Base-by-base conservation (phyloP, 2,329 filamentous ascomycete species). In the Periconia sp. region DNA sequence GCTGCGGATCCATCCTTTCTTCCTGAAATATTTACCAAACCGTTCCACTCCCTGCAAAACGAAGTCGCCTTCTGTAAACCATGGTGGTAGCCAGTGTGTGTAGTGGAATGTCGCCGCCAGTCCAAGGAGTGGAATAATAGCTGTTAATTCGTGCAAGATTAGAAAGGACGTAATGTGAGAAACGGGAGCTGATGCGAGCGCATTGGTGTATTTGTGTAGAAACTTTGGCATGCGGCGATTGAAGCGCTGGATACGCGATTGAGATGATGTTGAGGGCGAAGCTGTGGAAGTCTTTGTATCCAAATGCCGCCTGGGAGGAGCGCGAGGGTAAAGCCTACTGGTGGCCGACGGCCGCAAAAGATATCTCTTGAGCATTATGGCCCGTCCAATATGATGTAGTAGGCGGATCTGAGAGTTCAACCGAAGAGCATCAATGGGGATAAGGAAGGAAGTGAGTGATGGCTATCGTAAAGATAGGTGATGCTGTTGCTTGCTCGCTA, bases 101-200 rank as follows among this genome's bases (percentile, higher is more conserved):
- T 91, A 92, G 76, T 97, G 90, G 73, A 99, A 96, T 1, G 85
- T 71, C 1, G 82, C 86, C 19, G 90, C 86, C 1, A 97, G 81
- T 0, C 84, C 87, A 40, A 95, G 72, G 0, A 97, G 76, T 0
- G 93, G 93, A 1, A 93, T 74, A 11, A 97, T 77, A 10, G 94
- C 93, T 0, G 94, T 97, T 43, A 97, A 71, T 74, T 99, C 94
- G 77, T 99, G 94, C 0, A 99, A 82, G 40, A 97, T 79, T 11
- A 97, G 79, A 72, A 99, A 99, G 0, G 93, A 87, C 1, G 88
- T 85, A 41, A 96, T 80, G 75, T 97, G 91, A 1, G 90, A 90
- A 43, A 92, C 74, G 0, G 94, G 94, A 1, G 92, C 92, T 51
- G 83, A 81, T 53, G 87, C 84, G 2, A 99, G 83, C 0, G 85